Percentiles rank a stretch among this genome's conserved stretches.
Conservation (phyloP, 805 yeast genomes). For the Sugiyamaella boreocaroliniensis region DNA sequence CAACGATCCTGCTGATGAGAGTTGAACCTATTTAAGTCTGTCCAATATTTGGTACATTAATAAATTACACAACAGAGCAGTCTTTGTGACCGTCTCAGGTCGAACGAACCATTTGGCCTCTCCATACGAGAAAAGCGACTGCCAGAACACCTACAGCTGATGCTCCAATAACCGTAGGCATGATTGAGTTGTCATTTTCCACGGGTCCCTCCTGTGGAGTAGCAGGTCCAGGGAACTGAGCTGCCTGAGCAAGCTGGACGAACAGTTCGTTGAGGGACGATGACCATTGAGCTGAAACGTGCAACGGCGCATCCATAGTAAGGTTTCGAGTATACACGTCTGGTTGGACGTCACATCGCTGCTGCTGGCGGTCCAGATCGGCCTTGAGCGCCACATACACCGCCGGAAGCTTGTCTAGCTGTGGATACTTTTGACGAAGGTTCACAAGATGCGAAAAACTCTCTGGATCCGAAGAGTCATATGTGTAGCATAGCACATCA, state of each 20-base stretch:
- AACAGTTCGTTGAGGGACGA: slow-evolving; percentile 79
- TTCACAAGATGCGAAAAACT: slow-evolving; percentile 79
- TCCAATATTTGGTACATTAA: background rate
- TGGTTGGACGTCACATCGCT: slow-evolving; percentile 77
- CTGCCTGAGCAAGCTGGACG: slow-evolving; percentile 82
- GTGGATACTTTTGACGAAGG: slow-evolving; percentile 52
- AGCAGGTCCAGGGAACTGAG: slow-evolving; percentile 65
- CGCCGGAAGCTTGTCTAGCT: slow-evolving; percentile 62
- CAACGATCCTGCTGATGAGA: no score
- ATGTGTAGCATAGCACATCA: slow-evolving; percentile 83
- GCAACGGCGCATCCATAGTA: slow-evolving; percentile 72
- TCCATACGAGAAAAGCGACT: background rate
- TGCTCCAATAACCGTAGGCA: slow-evolving; percentile 37
- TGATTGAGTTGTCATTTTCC: slow-evolving; percentile 42
- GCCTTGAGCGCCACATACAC: slow-evolving; percentile 92
- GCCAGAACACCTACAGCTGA: slow-evolving; percentile 3
- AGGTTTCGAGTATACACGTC: slow-evolving; percentile 71
- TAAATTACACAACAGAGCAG: background rate
- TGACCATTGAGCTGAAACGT: slow-evolving; percentile 85
- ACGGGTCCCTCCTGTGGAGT: slow-evolving; percentile 65
- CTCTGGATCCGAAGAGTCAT: slow-evolving; percentile 95
- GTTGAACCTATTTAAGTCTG: no score
- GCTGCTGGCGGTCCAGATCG: slow-evolving; percentile 93
- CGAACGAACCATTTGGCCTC: background rate
- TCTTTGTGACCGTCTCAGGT: background rate